Base-by-base conservation (phyloP, 495 filamentous ascomycete species). In the Penicillium subrubescens region DNA sequence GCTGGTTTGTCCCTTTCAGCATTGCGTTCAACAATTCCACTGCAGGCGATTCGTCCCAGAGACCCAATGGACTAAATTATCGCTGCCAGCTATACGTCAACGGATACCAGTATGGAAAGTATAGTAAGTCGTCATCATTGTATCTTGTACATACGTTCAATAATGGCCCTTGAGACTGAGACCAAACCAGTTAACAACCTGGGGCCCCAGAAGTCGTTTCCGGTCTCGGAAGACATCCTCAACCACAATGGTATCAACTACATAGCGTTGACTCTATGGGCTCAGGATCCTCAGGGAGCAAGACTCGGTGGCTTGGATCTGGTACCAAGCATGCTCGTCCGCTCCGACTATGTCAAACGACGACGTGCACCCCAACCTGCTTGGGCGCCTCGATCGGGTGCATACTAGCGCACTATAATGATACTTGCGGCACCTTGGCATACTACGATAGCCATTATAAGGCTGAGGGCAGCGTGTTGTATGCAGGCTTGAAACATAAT, bases 41-140 rank as follows among this genome's bases (percentile, higher is more conserved):
- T 17, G 10, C 17, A 0, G 10, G 17, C 15, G 29, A 17, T 15
- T 11, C 25, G 5, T 23, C 39, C 53, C 60, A 65, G 52, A 77
- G 75, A 5, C 58, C 37, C 0, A 50, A 63, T 3, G 67, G 72
- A 2, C 57, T 63, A 0, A 68, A 71, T 35, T 90, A 84, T 68
- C 74, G 86, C 10, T 82, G 77, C 2, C 81, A 85, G 73, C 67
- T 91, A 2, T 92, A 77, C 65, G 81, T 92, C 46, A 91, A 91
- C 70, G 89, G 90, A 6, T 92, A 82, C 64, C 88, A 91, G 68
- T 91, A 86, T 68, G 89, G 88, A 8, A 88, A 90, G 71, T 88
- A 88, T 57, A 63, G 69, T 74, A 65, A 63, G 69, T 74, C 61
- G 12, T 11, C 11, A 41, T 37, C 35, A 39, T 14, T 14, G 4